Percentiles rank a stretch among this genome's conserved stretches.
These are phyloP conservation scores for Phalaenopsis equestris DNA, from an alignment of 106 monocot genomes.

Conservation along the genomic window DNA sequence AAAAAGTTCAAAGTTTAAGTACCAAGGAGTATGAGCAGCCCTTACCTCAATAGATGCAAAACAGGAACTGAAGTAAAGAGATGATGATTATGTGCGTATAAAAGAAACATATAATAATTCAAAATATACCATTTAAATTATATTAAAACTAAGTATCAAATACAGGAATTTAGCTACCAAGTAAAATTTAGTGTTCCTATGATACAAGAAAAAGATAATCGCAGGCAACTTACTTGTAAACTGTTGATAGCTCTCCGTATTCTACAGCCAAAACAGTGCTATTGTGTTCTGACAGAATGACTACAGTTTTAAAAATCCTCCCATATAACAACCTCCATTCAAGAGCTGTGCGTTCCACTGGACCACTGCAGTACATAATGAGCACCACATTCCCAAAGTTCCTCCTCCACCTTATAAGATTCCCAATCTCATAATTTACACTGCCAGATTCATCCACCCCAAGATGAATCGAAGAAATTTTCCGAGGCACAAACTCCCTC, in stretches of 20 bases:
- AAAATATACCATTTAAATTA: slow-evolving; percentile 1
- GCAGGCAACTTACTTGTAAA: slow-evolving; percentile 47
- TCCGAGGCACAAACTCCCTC: slow-evolving; percentile 40
- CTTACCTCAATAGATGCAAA: background rate
- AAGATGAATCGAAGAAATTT: slow-evolving; percentile 48
- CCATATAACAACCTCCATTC: slow-evolving; percentile 94
- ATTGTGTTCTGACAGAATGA: slow-evolving; percentile 62
- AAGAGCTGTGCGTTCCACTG: slow-evolving; percentile 63
- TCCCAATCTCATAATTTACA: slow-evolving; percentile 75
- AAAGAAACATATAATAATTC: background rate
- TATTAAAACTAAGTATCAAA: background rate
- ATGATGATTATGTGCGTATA: background rate
- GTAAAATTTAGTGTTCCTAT: background rate
- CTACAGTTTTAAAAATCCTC: slow-evolving; percentile 82
- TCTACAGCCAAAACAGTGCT: slow-evolving; percentile 51
- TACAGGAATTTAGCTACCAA: background rate
- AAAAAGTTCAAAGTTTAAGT: background rate
- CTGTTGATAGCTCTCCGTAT: slow-evolving; percentile 26
- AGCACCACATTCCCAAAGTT: slow-evolving; percentile 79
- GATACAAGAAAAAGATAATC: background rate
- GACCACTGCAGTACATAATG: slow-evolving; percentile 49
- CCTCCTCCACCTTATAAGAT: slow-evolving; percentile 80
- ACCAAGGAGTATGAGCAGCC: background rate
- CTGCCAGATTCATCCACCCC: slow-evolving; percentile 71
- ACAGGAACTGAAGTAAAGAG: background rate